Conservation (phyloP, 2,329 filamentous ascomycete genomes). For the Fusarium chuoi region DNA sequence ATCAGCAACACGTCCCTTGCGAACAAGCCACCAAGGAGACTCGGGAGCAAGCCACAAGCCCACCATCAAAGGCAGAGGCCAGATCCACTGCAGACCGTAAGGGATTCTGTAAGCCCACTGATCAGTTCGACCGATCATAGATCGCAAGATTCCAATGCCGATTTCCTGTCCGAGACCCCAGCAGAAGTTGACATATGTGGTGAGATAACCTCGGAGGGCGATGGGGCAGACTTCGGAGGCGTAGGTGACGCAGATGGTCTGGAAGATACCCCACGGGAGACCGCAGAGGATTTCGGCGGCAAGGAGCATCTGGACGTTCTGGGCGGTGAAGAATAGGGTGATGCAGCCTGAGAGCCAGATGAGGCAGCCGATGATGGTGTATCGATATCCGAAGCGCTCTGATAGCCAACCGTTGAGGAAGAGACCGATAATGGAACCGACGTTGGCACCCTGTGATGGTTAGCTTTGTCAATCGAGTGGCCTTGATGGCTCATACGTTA, state of each 20-base stretch:
- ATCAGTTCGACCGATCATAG: slow-evolving; percentile 71
- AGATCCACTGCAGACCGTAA: slow-evolving; percentile 81
- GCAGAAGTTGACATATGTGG: slow-evolving; percentile 81
- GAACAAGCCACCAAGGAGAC: slow-evolving; percentile 79
- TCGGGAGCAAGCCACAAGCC: slow-evolving; percentile 76
- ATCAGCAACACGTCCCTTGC: slow-evolving; percentile 70
- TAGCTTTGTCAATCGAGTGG: not conserved
- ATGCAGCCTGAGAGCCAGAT: slow-evolving; percentile 33
- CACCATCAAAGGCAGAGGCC: slow-evolving; percentile 74
- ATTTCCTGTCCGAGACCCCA: slow-evolving; percentile 80
- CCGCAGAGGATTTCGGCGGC: slow-evolving; percentile 37
- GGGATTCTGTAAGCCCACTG: slow-evolving; percentile 77
- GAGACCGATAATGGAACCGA: slow-evolving; percentile 38
- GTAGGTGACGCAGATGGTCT: slow-evolving; percentile 39
- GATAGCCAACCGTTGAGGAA: slow-evolving; percentile 36
- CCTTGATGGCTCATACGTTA: slow-evolving; percentile 12
- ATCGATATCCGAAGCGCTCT: slow-evolving; percentile 34
- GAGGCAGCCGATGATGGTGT: slow-evolving; percentile 38
- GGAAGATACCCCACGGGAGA: slow-evolving; percentile 39
- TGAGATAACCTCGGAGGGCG: slow-evolving; percentile 75
- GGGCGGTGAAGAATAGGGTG: slow-evolving; percentile 38
- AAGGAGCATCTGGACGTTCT: slow-evolving; percentile 37
- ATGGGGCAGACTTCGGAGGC: slow-evolving; percentile 77
- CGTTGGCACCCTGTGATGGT: slow-evolving; percentile 26
- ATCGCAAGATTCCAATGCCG: slow-evolving; percentile 77